Evolutionary conservation across 2,329 filamentous ascomycete species (phyloP), one percentile per base, ranked within the genome.

Genomic region (Aspergillus eucalypticola): DNA sequence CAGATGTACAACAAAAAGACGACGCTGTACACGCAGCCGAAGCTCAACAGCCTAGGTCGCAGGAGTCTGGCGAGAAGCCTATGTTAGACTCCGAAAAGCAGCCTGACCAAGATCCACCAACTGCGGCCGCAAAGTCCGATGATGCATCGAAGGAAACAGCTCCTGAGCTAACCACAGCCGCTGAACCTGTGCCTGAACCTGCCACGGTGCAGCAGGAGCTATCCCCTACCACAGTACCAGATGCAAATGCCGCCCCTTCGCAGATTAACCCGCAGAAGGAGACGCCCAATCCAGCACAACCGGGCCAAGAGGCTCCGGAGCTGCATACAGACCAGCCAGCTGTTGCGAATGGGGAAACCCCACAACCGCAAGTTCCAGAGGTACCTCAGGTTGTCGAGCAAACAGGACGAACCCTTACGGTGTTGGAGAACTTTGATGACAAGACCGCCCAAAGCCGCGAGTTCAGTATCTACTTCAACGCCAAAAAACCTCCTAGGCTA

Each of bases 351-450:
- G 65, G 60, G n/a, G 58, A 68, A 53, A 58, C 69, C 38, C 56
- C 62, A 57, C 64, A 68, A 58, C 66, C 73, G 3, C 67, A 68
- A 39, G 61, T 69, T 29, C 70, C 71, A 23, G 66, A 67, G 23
- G 64, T 69, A n/a, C 73, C 73, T 50, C 69, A 74, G 57, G 67
- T 78, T 13, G 78, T 82, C 62, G 82, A 81, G 68, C 74, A 84
- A 29, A 82, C 83, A 8, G 82, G 83, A 17, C 82, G 85, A 29
- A 84, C 84, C 56, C 78, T 88, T 8, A 78, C 88, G 5, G 83
- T 86, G 55, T 79, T 90, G 10, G 79, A 84, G 66, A 80, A 83
- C 52, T 85, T 87, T 68, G 81, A 85, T 56, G 76, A 82, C 49
- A 81, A 82, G 65, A 81, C 83, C 54, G 82, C 83, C 59, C 81